These are phyloP conservation scores for Colletotrichum sp. DNA, from an alignment of 2,329 filamentous ascomycete genomes.

Conservation along the genomic window DNA sequence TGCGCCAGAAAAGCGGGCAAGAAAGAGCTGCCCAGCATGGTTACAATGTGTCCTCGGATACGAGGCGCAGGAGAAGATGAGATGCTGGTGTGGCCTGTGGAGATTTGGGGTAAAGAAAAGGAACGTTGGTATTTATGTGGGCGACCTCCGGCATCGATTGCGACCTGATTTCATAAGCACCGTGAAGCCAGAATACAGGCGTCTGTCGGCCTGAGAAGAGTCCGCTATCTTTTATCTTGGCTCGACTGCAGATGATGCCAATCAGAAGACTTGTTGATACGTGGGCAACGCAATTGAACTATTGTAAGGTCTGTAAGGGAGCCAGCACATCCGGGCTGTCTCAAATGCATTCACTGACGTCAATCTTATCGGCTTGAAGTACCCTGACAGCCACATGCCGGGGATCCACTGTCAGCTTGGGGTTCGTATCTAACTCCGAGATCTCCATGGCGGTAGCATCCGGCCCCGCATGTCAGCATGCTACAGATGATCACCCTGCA, in stretches of 20 bases:
- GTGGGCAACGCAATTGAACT: not conserved
- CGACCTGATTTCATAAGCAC: not conserved
- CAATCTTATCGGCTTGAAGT: not conserved
- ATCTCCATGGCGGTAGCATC: not conserved
- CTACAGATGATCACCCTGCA: not conserved
- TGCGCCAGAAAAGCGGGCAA: not conserved
- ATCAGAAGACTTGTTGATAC: not conserved
- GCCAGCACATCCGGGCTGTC: not conserved
- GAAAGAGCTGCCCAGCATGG: not conserved
- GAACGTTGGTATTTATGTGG: not conserved
- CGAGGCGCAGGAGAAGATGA: not conserved
- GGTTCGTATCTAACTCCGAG: not conserved
- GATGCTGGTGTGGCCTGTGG: not conserved
- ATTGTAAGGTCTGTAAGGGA: not conserved
- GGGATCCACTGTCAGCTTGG: not conserved
- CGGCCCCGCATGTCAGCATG: not conserved
- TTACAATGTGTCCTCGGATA: fast-evolving
- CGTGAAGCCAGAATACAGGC: not conserved
- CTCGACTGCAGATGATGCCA: not conserved
- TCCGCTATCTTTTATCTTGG: not conserved
- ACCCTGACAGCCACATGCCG: not conserved
- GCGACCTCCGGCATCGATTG: not conserved
- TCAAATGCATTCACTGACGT: not conserved
- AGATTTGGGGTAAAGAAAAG: not conserved
- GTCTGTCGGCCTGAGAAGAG: not conserved